Evolutionary conservation across 1,284 basidiomycete genomes (phyloP).

Genomic region (Tilletia caries): DNA sequence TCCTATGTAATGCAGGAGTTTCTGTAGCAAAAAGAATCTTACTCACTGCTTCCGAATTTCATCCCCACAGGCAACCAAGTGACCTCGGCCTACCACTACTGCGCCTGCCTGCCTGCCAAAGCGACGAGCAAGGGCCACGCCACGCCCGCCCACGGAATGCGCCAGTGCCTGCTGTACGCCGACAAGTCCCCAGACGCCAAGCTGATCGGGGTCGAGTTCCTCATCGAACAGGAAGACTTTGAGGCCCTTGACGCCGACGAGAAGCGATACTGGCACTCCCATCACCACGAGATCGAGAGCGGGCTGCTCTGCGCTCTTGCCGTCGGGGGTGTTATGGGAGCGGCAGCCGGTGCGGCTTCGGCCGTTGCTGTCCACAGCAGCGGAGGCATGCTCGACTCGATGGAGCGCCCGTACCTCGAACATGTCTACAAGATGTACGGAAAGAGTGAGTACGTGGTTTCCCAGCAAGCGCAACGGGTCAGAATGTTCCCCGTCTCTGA

Average conservation of each 20-base stretch:
- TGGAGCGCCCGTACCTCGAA: conserved; percentile 21
- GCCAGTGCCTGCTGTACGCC: conserved; percentile 58
- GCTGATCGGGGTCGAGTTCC: conserved; percentile 62
- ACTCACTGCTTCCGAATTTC: not conserved
- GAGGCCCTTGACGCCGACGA: conserved; percentile 57
- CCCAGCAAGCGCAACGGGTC: conserved; percentile 8
- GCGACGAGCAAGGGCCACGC: not conserved
- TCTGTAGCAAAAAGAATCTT: too few species aligned
- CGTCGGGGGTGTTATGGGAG: conserved; percentile 15
- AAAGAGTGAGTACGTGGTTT: not conserved
- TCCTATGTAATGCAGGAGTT: too few species aligned
- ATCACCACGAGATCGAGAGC: conserved; percentile 60
- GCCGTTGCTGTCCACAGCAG: conserved; percentile 20
- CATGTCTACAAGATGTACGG: conserved; percentile 26
- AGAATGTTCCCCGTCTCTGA: not conserved
- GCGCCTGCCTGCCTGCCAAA: conserved; percentile 19
- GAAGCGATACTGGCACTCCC: conserved; percentile 61
- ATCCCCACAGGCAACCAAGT: conserved; percentile 16
- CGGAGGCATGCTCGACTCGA: conserved; percentile 27
- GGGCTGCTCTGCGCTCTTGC: conserved; percentile 57
- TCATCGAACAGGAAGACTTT: conserved; percentile 59
- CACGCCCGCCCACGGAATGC: conserved; percentile 15
- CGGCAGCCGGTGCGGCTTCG: conserved; percentile 17
- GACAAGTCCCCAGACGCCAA: conserved; percentile 57
- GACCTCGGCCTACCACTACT: conserved; percentile 30